phyloP scores from a whole-genome alignment of 805 yeast species.

The Schwanniomyces vanrijiae region DNA sequence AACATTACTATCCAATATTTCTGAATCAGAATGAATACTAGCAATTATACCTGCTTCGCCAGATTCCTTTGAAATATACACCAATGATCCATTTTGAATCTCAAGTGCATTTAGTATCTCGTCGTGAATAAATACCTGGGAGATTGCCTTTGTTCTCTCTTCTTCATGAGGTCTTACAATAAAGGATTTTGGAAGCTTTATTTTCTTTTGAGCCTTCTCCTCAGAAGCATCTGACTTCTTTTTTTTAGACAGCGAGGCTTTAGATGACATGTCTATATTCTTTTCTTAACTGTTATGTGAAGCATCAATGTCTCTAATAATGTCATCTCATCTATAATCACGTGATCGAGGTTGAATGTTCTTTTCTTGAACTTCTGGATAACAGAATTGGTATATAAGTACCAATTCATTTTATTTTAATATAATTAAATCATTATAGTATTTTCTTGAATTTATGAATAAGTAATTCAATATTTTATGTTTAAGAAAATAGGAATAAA shows the following conservation, averaged over 20 bases:
- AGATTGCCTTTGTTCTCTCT: slow-evolving; percentile 24
- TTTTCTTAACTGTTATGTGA: background rate
- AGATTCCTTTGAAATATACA: slow-evolving; percentile 40
- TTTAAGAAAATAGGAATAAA: no score
- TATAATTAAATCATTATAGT: no score
- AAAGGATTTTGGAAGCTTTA: slow-evolving; percentile 40
- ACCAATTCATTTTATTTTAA: no score
- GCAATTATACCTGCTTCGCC: slow-evolving; percentile 49
- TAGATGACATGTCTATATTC: slow-evolving; percentile 18
- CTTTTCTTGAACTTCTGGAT: no score
- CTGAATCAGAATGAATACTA: slow-evolving; percentile 36
- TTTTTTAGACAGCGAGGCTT: slow-evolving; percentile 19
- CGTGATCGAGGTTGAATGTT: no score
- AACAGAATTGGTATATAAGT: no score
- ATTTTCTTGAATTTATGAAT: no score
- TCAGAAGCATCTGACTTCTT: slow-evolving; percentile 17
- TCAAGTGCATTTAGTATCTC: slow-evolving; percentile 49
- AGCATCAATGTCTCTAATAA: background rate
- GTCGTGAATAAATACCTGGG: slow-evolving; percentile 42
- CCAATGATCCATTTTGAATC: slow-evolving; percentile 44
- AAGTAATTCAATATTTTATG: no score
- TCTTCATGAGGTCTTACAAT: slow-evolving; percentile 37
- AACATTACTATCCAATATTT: slow-evolving; percentile 27
- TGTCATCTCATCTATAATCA: background rate
- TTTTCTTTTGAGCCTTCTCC: slow-evolving; percentile 25